Conservation (phyloP, 352 stramenopile genomes). For the Blastocystis sp. region DNA sequence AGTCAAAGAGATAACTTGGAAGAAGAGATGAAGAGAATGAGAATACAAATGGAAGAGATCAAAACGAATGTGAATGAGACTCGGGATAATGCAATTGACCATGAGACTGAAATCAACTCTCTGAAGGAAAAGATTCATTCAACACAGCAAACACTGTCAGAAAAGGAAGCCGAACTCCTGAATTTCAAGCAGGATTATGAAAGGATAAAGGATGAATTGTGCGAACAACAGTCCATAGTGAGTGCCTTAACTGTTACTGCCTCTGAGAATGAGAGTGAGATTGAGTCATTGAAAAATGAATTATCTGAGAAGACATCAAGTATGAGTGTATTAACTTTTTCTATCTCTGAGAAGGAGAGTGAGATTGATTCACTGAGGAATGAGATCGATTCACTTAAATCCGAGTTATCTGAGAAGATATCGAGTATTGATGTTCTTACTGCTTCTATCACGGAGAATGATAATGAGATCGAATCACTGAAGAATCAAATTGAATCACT, state of each 20-base stretch:
- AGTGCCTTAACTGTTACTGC: background rate
- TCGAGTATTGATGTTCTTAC: too few species aligned
- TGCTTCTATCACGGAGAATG: too few species aligned
- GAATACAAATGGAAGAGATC: background rate
- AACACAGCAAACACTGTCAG: background rate
- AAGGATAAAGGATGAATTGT: background rate
- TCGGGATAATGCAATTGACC: background rate
- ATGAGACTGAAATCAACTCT: background rate
- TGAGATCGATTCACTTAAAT: too few species aligned
- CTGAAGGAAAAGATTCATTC: background rate
- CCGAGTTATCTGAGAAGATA: too few species aligned
- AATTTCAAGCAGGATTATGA: background rate
- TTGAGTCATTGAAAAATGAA: background rate
- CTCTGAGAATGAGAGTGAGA: background rate
- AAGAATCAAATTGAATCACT: too few species aligned
- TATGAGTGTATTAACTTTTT: too few species aligned
- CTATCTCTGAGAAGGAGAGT: too few species aligned
- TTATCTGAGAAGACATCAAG: too few species aligned
- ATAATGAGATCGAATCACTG: too few species aligned
- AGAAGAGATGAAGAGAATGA: background rate
- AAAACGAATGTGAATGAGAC: background rate
- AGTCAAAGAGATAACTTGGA: background rate
- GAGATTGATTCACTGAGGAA: too few species aligned
- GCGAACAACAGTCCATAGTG: background rate
- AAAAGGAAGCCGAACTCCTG: background rate